Conservation (phyloP, 2,329 filamentous ascomycete genomes). For the Nigrospora oryzae region DNA sequence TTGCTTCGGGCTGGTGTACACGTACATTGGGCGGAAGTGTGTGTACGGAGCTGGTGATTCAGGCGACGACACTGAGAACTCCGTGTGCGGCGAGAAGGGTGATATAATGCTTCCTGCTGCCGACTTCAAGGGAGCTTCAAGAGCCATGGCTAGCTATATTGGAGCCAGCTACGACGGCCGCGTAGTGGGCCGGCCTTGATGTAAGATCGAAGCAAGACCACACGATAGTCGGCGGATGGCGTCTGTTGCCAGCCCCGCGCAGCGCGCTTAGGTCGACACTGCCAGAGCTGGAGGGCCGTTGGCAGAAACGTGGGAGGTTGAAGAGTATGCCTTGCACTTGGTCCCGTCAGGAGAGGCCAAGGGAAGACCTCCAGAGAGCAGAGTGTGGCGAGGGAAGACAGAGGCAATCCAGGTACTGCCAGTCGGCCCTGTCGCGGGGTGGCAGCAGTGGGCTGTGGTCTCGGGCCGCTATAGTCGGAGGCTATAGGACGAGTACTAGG, state of each 20-base stretch:
- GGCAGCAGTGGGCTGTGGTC: no score
- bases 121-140: constrained; percentile 54
- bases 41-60: constrained; percentile 40
- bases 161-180: neutral
- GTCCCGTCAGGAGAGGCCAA: neutral
- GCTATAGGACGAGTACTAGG: no score
- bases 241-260: constrained; percentile 4
- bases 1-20: constrained; percentile 1
- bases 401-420: no score
- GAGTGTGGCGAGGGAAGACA: no score
- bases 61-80: constrained; percentile 47
- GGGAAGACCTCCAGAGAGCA: no score
- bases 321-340: neutral
- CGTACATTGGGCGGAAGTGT: constrained; percentile 45
- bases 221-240: neutral
- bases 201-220: neutral
- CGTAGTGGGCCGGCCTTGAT: neutral
- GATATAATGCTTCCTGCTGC: constrained; percentile 51
- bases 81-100: constrained; percentile 41
- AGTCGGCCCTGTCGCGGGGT: no score
- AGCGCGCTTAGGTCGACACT: constrained; percentile 4
- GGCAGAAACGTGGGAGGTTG: no score
- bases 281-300: neutral
- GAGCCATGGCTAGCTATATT: constrained; percentile 37
- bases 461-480: no score